A percentile compares a stretch with the other conserved stretches of the same genome.
Evolutionary conservation across 2,329 filamentous ascomycete genomes (phyloP).

Genomic region (Talaromyces sp.): DNA sequence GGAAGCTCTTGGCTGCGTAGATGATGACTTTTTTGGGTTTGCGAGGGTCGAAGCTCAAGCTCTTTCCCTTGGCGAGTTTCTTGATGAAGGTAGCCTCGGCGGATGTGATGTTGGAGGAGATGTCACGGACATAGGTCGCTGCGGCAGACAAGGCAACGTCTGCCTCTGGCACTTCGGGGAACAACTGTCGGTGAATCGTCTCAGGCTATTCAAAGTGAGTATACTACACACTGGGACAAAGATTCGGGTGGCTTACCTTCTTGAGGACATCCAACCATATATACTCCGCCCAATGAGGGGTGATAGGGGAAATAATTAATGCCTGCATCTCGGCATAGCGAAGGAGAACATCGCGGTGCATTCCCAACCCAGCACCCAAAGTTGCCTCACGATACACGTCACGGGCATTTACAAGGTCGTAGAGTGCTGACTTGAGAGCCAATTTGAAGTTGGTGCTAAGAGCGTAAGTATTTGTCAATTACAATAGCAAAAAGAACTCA

Average conservation of each 20-base stretch:
- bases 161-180: slow-evolving; percentile 65
- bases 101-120: slow-evolving; percentile 74
- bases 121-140: slow-evolving; percentile 74
- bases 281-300: slow-evolving; percentile 92
- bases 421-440: slow-evolving; percentile 81
- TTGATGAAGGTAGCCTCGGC: slow-evolving; percentile 74
- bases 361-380: slow-evolving; percentile 71
- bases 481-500: slow-evolving; percentile 34
- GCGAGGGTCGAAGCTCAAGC: slow-evolving; percentile 78
- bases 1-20: slow-evolving; percentile 75
- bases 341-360: slow-evolving; percentile 77
- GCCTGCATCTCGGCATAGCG: slow-evolving; percentile 85
- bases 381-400: slow-evolving; percentile 88
- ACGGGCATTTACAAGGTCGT: slow-evolving; percentile 83
- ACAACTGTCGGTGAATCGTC: slow-evolving; percentile 76
- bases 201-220: slow-evolving; percentile 45
- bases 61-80: slow-evolving; percentile 91
- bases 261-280: slow-evolving; percentile 89
- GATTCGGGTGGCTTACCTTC: slow-evolving; percentile 45
- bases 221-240: not conserved
- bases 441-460: slow-evolving; percentile 72
- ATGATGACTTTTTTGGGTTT: slow-evolving; percentile 89
- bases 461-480: slow-evolving; percentile 14
- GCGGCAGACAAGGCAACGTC: slow-evolving; percentile 70
- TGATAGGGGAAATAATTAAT: slow-evolving; percentile 75